Evolutionary conservation across 2,329 filamentous ascomycete genomes (phyloP).

Genomic region (Colletotrichum sp.): DNA sequence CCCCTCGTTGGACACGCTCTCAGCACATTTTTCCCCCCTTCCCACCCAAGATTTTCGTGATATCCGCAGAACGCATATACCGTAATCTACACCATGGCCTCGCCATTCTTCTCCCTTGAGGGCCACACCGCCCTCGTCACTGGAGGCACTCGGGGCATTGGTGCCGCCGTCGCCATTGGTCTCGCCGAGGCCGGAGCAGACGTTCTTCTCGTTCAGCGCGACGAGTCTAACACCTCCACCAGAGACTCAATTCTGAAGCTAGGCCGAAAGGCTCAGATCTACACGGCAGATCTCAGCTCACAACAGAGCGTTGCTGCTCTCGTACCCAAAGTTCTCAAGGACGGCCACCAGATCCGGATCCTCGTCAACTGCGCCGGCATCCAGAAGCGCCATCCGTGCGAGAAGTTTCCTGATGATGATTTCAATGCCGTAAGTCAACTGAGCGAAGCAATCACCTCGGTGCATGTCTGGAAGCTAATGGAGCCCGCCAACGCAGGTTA

Average conservation of each 20-base stretch:
- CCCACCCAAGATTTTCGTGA: background rate
- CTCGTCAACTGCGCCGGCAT: conserved; percentile 89
- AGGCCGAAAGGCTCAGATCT: conserved; percentile 70
- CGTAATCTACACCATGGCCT: conserved; percentile 32
- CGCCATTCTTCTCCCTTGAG: conserved; percentile 56
- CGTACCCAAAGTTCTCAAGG: conserved; percentile 63
- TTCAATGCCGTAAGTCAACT: conserved; percentile 66
- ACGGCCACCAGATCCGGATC: conserved; percentile 73
- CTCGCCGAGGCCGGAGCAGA: conserved; percentile 66
- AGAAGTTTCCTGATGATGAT: conserved; percentile 77
- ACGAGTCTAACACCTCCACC: conserved; percentile 53
- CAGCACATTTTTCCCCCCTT: background rate
- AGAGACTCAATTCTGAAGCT: conserved; percentile 67
- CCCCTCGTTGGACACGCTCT: background rate
- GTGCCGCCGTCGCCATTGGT: conserved; percentile 60
- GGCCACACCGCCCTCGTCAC: conserved; percentile 64
- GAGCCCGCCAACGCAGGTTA: conserved; percentile 51
- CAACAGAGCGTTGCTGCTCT: conserved; percentile 65
- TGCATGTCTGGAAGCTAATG: background rate
- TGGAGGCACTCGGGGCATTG: conserved; percentile 63
- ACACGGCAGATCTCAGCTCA: conserved; percentile 72
- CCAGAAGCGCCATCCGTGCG: conserved; percentile 77
- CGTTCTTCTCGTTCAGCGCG: conserved; percentile 59
- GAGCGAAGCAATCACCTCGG: background rate
- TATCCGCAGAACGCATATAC: background rate